phyloP scores from a whole-genome alignment of 164 flowering plant genomes.

The Liriodendron chinense region DNA sequence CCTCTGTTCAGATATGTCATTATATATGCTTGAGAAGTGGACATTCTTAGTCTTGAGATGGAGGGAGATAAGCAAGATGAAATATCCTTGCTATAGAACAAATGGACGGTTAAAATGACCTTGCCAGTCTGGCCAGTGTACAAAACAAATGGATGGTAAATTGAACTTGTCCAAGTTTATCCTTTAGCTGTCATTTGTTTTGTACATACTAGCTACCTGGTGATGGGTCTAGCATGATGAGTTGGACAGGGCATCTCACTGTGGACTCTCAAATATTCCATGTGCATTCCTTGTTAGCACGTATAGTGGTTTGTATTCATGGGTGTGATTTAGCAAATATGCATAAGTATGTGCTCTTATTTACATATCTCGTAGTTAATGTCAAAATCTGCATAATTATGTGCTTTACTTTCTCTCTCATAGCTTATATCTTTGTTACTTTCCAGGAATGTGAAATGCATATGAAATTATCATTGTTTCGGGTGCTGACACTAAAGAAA shows the following conservation, averaged over 20 bases:
- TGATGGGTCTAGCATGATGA: no score
- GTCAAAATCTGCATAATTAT: neutral
- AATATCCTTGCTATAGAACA: neutral
- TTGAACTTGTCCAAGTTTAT: no score
- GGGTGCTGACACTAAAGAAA: constrained; percentile 1
- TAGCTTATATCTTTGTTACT: neutral
- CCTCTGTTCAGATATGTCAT: neutral
- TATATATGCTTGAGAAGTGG: neutral
- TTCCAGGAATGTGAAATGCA: neutral
- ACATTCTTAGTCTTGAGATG: neutral
- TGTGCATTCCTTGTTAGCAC: no score
- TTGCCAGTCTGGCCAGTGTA: no score
- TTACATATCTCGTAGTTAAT: neutral
- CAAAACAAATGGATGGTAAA: no score
- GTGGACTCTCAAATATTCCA: no score
- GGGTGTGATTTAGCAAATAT: no score
- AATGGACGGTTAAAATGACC: no score
- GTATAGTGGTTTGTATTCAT: no score
- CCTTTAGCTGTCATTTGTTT: no score
- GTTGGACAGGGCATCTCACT: no score
- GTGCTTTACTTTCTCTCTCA: neutral
- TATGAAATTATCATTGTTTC: constrained; percentile 2
- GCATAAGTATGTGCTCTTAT: neutral
- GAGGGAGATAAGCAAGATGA: neutral
- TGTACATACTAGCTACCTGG: no score